Evolutionary conservation across 441 rosid species (phyloP).

Genomic region (Viola pubescens): DNA sequence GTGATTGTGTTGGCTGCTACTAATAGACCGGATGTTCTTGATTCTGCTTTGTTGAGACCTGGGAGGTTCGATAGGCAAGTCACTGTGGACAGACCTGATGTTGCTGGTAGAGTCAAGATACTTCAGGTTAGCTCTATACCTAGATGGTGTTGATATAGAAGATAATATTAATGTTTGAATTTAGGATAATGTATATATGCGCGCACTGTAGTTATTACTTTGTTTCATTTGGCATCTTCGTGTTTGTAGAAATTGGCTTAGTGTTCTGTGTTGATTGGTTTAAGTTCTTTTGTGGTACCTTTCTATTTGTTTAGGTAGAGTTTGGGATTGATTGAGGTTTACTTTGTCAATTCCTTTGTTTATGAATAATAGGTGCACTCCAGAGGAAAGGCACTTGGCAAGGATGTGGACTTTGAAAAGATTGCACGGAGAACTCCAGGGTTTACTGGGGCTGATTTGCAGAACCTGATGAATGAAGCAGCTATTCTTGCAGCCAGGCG

Average conservation of each 20-base stretch:
- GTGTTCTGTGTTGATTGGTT: background rate
- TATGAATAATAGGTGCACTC: slow-evolving; percentile 61
- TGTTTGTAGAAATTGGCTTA: background rate
- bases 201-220: too few relatives aligned
- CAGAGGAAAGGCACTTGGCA: slow-evolving; percentile 79
- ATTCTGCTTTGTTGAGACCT: slow-evolving; percentile 70
- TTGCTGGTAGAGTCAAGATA: slow-evolving; percentile 86
- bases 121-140: slow-evolving; percentile 50
- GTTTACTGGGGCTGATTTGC: slow-evolving; percentile 90
- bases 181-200: too few relatives aligned
- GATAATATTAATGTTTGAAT: too few relatives aligned
- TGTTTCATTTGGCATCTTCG: too few relatives aligned
- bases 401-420: slow-evolving; percentile 84
- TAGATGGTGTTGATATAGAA: too few relatives aligned
- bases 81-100: slow-evolving; percentile 87
- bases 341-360: background rate
- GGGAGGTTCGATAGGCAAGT: slow-evolving; percentile 87
- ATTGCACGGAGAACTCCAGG: slow-evolving; percentile 88
- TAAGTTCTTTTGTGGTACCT: background rate
- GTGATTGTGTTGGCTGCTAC: slow-evolving; percentile 88
- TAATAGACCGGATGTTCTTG: slow-evolving; percentile 83
- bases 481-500: slow-evolving; percentile 94
- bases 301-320: background rate
- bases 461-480: slow-evolving; percentile 93
- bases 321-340: slow-evolving; percentile 4